These are phyloP conservation scores for Aspergillus sp. DNA, from an alignment of 2,329 filamentous ascomycete genomes.

Conservation along the genomic window DNA sequence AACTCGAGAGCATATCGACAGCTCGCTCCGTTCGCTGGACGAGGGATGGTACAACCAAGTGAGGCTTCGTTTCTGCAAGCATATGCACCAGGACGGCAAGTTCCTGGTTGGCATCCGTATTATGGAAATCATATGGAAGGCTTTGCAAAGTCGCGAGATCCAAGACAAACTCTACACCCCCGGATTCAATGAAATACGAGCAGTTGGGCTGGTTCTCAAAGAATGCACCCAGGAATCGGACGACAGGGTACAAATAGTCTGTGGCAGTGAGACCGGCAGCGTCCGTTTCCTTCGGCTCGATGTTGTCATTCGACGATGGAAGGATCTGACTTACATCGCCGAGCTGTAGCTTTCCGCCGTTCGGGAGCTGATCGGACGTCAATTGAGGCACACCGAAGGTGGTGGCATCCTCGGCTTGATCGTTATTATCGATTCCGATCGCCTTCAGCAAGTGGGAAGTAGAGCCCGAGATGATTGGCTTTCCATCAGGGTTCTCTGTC, in stretches of 20 bases:
- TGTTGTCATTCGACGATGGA: slow-evolving; percentile 23
- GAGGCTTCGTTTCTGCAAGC: slow-evolving; percentile 77
- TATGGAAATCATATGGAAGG: slow-evolving; percentile 71
- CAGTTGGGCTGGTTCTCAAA: slow-evolving; percentile 74
- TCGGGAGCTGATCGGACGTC: slow-evolving; percentile 36
- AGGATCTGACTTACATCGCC: slow-evolving; percentile 34
- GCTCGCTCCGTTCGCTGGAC: slow-evolving; percentile 71
- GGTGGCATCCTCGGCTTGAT: slow-evolving; percentile 25
- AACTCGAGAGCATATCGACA: slow-evolving; percentile 66
- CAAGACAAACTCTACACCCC: slow-evolving; percentile 79
- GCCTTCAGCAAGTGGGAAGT: slow-evolving; percentile 39
- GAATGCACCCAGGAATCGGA: slow-evolving; percentile 76
- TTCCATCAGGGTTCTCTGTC: slow-evolving; percentile 60
- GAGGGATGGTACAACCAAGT: slow-evolving; percentile 79
- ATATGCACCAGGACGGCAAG: slow-evolving; percentile 73
- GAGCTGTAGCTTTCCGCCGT: slow-evolving; percentile 37
- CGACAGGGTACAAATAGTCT: slow-evolving; percentile 72
- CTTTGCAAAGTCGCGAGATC: slow-evolving; percentile 82
- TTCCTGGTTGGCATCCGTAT: slow-evolving; percentile 66
- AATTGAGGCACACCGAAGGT: slow-evolving; percentile 31
- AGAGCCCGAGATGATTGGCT: slow-evolving; percentile 61
- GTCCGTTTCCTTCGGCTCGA: slow-evolving; percentile 53
- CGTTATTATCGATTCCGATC: slow-evolving; percentile 33
- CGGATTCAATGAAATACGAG: slow-evolving; percentile 70
- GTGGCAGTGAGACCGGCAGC: slow-evolving; percentile 57